A percentile compares a stretch with the other conserved stretches of the same genome.
Evolutionary conservation across 1,139 yeast species (phyloP).

Genomic region (Suhomyces bribrorum): DNA sequence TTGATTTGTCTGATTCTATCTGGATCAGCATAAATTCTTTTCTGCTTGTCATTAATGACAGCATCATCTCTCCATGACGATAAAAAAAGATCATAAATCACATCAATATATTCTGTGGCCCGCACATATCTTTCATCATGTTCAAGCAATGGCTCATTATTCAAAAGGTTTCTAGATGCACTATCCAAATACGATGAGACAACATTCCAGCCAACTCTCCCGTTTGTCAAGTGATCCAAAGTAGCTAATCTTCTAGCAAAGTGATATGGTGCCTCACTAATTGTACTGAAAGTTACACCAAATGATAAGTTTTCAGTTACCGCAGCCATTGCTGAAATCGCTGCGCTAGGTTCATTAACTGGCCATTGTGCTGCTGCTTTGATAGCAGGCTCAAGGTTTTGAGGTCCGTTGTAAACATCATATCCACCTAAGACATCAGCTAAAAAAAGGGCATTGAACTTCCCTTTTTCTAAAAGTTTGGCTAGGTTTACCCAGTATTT

Average conservation of each 20-base stretch:
- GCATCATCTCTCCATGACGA: constrained; percentile 53
- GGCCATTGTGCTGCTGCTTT: constrained; percentile 48
- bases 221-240: constrained; percentile 43
- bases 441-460: constrained; percentile 45
- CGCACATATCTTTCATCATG: constrained; percentile 43
- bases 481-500: constrained; percentile 51
- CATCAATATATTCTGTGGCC: constrained; percentile 45
- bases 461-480: constrained; percentile 45
- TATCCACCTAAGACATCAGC: constrained; percentile 51
- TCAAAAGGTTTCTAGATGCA: constrained; percentile 40
- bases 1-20: constrained; percentile 42
- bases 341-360: constrained; percentile 44
- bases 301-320: constrained; percentile 41
- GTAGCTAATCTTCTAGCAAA: constrained; percentile 47
- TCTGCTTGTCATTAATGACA: constrained; percentile 26
- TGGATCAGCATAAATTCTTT: constrained; percentile 40
- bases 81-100: constrained; percentile 39
- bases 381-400: constrained; percentile 38
- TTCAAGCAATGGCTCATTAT: constrained; percentile 38
- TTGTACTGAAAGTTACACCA: constrained; percentile 46
- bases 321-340: constrained; percentile 41
- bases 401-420: constrained; percentile 44
- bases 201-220: constrained; percentile 49
- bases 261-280: constrained; percentile 48
- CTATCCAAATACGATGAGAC: constrained; percentile 44